Conservation (phyloP, 441 rosid genomes). For the Arabidopsis hybrid region DNA sequence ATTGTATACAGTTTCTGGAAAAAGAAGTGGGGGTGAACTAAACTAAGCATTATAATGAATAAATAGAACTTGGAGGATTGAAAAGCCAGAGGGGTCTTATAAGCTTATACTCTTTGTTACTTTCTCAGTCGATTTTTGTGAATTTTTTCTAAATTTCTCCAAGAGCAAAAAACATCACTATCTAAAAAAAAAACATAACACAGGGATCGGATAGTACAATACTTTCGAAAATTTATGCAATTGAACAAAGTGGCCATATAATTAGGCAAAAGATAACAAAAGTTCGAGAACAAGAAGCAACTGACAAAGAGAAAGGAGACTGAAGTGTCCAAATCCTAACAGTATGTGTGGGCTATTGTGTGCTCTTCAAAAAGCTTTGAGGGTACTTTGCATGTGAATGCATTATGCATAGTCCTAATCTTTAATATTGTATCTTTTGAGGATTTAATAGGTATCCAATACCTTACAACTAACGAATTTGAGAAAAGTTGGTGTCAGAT, state of each 20-base stretch:
- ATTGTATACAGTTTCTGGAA: not conserved
- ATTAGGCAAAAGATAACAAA: slow-evolving; percentile 49
- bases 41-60: not conserved
- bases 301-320: slow-evolving; percentile 38
- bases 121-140: not conserved
- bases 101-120: not conserved
- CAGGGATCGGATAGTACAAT: not conserved
- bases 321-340: slow-evolving; percentile 20
- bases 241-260: slow-evolving; percentile 1
- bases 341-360: slow-evolving; percentile 36
- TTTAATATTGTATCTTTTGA: slow-evolving; percentile 18
- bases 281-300: slow-evolving; percentile 41
- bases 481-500: not conserved
- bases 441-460: slow-evolving; percentile 32
- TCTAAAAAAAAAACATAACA: not conserved
- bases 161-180: not conserved
- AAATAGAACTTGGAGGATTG: not conserved
- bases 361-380: slow-evolving; percentile 18
- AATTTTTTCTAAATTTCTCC: not conserved
- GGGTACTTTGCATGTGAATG: slow-evolving; percentile 43
- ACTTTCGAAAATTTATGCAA: slow-evolving; percentile 12
- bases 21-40: not conserved
- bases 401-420: slow-evolving; percentile 30
- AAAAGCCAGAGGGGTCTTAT: not conserved
- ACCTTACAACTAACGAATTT: not conserved